Evolutionary conservation across 2,329 filamentous ascomycete species (phyloP), one percentile per base, ranked within the genome.

Genomic region (Endoconidiophora polonica): DNA sequence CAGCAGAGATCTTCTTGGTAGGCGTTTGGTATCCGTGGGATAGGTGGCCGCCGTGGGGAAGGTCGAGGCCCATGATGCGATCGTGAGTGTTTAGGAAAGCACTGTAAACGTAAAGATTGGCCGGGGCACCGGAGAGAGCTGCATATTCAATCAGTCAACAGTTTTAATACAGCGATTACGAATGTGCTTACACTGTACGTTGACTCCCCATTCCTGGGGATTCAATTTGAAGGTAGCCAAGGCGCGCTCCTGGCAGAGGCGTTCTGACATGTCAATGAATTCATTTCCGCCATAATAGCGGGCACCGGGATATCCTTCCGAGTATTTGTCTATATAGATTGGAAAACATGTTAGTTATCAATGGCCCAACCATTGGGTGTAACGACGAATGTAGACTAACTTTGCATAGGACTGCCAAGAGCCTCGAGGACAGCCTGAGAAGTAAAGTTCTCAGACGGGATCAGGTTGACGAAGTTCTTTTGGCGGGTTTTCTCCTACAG

Each of bases 11-110:
- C 76, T 88, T 90, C 66, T 82, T 86, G 48, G 81, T 81, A 2
- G 91, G 86, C 18, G 86, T 96, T 68, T 98, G 91, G 68, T 98
- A 98, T 55, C 91, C 91, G 67, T 98, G 91, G 44, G 85, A 93
- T 59, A 98, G 71, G 66, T 98, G 91, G 54, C 91, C 91, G 56
- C 91, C 91, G 63, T 98, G 91, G 43, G 91, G 91, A 12, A 98
- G 77, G 62, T 98, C 91, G 54, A 98, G 77, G 55, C 90, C 90
- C 88, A 98, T 96, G 58, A 98, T 76, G 53, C 91, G 81, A 61
- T 96, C 91, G 66, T 98, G 91, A 22, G 86, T 82, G 58, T 88
- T 78, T 69, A 95, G 82, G 50, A 98, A 72, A 53, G 91, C 91
- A 20, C 88, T 94, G 68, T 96, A 96, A 56, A 93, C 90, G 70